Evolutionary conservation across 441 rosid species (phyloP).

Genomic region (Brassica hybrid): DNA sequence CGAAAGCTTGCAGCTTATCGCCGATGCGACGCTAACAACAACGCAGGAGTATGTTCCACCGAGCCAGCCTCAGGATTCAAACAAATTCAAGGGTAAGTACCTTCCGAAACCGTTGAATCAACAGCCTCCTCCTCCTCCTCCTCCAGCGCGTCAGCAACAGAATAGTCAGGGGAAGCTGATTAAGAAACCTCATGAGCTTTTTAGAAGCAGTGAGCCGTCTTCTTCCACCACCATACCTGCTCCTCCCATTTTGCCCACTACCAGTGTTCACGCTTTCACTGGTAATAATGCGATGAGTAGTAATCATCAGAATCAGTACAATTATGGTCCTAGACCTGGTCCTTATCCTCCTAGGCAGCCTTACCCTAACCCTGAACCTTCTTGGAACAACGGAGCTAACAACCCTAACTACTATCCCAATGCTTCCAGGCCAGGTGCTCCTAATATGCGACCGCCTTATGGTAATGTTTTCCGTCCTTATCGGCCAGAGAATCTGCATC

Average conservation of each 20-base stretch:
- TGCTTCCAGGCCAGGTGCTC: constrained; percentile 50
- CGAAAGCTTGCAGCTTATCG: constrained; percentile 54
- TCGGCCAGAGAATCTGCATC: constrained; percentile 46
- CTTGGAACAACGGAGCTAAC: constrained; percentile 49
- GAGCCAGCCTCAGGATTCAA: constrained; percentile 46
- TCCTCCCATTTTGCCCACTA: constrained; percentile 46
- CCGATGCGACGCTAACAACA: background rate
- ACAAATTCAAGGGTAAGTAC: constrained; percentile 47
- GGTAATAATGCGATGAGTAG: constrained; percentile 45
- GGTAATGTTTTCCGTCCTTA: constrained; percentile 46
- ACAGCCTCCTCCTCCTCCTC: constrained; percentile 41
- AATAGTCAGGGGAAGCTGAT: constrained; percentile 53
- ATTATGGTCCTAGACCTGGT: constrained; percentile 49
- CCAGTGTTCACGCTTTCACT: constrained; percentile 38
- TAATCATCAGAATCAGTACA: constrained; percentile 49
- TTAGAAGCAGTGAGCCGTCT: constrained; percentile 50
- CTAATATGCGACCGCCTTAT: constrained; percentile 50
- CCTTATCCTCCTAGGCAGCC: constrained; percentile 49
- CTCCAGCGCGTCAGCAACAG: constrained; percentile 48
- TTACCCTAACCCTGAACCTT: constrained; percentile 43
- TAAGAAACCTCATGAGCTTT: constrained; percentile 85
- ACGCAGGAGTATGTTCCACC: constrained; percentile 40
- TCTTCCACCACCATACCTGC: constrained; percentile 47
- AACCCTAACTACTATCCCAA: constrained; percentile 44
- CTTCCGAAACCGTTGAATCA: constrained; percentile 43